Conservation (phyloP, 2,329 filamentous ascomycete genomes). For the Penicillium glabrum region DNA sequence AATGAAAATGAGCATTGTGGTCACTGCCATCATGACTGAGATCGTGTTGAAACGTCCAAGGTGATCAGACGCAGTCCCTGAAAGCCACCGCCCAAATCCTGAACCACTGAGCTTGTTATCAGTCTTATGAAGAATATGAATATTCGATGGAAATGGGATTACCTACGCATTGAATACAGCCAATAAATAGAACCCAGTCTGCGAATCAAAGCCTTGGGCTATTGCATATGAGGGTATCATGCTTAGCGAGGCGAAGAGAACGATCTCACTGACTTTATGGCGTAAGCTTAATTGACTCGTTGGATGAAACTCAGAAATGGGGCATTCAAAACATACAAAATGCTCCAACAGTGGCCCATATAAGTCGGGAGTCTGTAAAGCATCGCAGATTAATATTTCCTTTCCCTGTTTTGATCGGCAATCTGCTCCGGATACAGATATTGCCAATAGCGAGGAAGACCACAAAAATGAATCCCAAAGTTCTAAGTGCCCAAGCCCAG, state of each 20-base stretch:
- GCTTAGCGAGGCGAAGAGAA: not conserved
- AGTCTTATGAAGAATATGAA: not conserved
- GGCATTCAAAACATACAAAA: not conserved
- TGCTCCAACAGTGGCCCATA: not conserved
- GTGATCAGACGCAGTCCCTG: not conserved
- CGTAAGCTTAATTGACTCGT: not conserved
- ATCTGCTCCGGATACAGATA: not conserved
- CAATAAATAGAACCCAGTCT: not conserved
- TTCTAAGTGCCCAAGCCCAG: slow-evolving; percentile 37
- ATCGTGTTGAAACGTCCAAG: slow-evolving; percentile 3
- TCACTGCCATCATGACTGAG: not conserved
- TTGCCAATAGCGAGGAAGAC: slow-evolving; percentile 1
- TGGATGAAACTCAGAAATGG: not conserved
- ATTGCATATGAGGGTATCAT: slow-evolving; percentile 3
- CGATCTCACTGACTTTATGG: not conserved
- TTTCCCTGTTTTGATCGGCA: not conserved
- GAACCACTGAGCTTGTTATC: not conserved
- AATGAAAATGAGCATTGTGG: not conserved
- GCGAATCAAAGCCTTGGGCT: not conserved
- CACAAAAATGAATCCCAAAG: slow-evolving; percentile 35
- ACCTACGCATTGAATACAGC: slow-evolving; percentile 2
- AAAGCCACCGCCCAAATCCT: not conserved
- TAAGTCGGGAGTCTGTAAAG: not conserved
- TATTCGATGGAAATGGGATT: too few species aligned
- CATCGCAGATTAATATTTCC: not conserved